A percentile compares a stretch with the other conserved stretches of the same genome.
Conservation (phyloP, 371 early-diverging fungal genomes). For the Mucor piriformis region DNA sequence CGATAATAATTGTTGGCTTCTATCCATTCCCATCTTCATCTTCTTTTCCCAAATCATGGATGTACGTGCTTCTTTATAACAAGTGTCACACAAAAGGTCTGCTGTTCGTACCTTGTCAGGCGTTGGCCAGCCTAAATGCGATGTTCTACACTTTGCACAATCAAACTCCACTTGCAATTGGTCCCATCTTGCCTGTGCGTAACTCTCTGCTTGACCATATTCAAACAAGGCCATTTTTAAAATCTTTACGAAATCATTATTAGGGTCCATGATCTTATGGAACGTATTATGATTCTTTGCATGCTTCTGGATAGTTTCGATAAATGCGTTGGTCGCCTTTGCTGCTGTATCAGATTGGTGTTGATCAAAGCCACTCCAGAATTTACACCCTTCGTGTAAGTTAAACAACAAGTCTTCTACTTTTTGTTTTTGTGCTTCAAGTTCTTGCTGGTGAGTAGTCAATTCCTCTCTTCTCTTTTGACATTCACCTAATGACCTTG, state of each 20-base stretch:
- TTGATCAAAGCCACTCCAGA: constrained; percentile 24
- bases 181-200: constrained; percentile 35
- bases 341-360: constrained; percentile 11
- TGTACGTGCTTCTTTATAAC: constrained; percentile 37
- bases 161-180: constrained; percentile 29
- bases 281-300: neutral
- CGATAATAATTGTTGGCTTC: constrained; percentile 21
- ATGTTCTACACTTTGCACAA: constrained; percentile 32
- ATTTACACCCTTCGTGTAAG: constrained; percentile 20
- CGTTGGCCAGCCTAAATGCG: constrained; percentile 37
- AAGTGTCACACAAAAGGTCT: constrained; percentile 37
- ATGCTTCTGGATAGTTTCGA: constrained; percentile 18
- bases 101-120: constrained; percentile 40
- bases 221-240: constrained; percentile 36
- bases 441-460: constrained; percentile 7
- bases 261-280: constrained; percentile 3
- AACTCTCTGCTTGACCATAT: constrained; percentile 33
- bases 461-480: constrained; percentile 19
- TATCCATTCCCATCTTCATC: constrained; percentile 20
- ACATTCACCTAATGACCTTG: constrained; percentile 13
- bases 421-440: neutral
- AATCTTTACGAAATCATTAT: constrained; percentile 25
- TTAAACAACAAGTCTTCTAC: constrained; percentile 8
- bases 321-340: constrained; percentile 11
- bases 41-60: constrained; percentile 51